Evolutionary conservation across 805 yeast species (phyloP).

Genomic region (Ogataea trehalophila): DNA sequence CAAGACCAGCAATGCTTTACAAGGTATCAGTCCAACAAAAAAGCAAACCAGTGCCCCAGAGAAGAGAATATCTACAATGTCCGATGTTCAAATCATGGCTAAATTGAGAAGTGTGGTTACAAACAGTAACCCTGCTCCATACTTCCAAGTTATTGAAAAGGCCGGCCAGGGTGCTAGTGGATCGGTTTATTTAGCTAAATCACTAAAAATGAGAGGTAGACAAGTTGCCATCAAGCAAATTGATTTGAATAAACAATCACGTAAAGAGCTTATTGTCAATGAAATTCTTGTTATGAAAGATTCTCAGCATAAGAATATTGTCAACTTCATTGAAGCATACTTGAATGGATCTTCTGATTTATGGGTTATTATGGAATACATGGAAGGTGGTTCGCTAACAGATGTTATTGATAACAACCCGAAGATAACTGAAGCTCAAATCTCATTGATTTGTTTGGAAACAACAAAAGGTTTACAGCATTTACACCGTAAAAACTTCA

Average conservation of each 20-base stretch:
- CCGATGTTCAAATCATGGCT: slow-evolving; percentile 83
- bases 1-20: slow-evolving; percentile 20
- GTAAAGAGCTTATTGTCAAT: slow-evolving; percentile 91
- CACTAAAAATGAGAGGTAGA: slow-evolving; percentile 42
- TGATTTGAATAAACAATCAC: slow-evolving; percentile 85
- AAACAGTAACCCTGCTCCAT: slow-evolving; percentile 79
- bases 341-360: slow-evolving; percentile 72
- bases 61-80: slow-evolving; percentile 56
- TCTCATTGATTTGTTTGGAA: slow-evolving; percentile 86
- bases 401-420: slow-evolving; percentile 92
- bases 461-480: slow-evolving; percentile 89
- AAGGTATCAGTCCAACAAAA: slow-evolving; percentile 2
- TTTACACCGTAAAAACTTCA: slow-evolving; percentile 85
- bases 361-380: slow-evolving; percentile 99
- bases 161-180: slow-evolving; percentile 99
- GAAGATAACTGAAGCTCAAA: slow-evolving; percentile 76
- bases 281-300: slow-evolving; percentile 97
- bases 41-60: slow-evolving; percentile 13
- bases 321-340: slow-evolving; percentile 89
- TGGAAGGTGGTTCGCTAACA: slow-evolving; percentile 98
- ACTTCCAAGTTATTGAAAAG: slow-evolving; percentile 69
- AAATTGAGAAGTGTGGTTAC: slow-evolving; percentile 79
- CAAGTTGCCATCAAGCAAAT: slow-evolving; percentile 96
- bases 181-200: slow-evolving; percentile 82
- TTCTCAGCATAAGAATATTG: slow-evolving; percentile 90